These are phyloP conservation scores for Eucalyptus polybractea DNA, from an alignment of 345 rosid species.

Conservation along the genomic window DNA sequence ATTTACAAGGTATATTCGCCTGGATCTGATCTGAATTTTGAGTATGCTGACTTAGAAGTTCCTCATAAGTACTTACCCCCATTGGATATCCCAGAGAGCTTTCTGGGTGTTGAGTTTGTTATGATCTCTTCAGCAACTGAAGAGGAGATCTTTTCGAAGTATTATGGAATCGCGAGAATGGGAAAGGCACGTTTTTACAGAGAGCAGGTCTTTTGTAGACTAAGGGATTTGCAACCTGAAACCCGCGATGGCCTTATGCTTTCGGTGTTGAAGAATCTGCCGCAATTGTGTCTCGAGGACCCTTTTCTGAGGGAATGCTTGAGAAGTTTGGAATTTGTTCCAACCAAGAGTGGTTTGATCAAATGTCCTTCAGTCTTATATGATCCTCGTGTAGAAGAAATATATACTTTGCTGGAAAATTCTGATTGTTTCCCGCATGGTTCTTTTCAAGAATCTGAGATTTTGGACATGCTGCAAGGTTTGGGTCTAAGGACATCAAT, in stretches of 20 bases:
- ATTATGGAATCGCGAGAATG: conserved; percentile 69
- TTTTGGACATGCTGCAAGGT: conserved; percentile 78
- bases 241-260: conserved; percentile 67
- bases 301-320: conserved; percentile 47
- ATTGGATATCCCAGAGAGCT: conserved; percentile 40
- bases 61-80: conserved; percentile 76
- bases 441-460: conserved; percentile 46
- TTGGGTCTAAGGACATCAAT: conserved; percentile 79
- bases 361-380: conserved; percentile 58
- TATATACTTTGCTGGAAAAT: conserved; percentile 71
- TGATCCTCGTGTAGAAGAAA: conserved; percentile 89
- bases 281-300: conserved; percentile 79
- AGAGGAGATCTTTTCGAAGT: conserved; percentile 58
- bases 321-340: conserved; percentile 75
- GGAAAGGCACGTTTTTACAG: conserved; percentile 65
- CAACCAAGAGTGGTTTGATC: conserved; percentile 46
- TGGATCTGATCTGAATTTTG: conserved; percentile 25
- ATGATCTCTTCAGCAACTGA: conserved; percentile 37
- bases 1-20: conserved; percentile 53
- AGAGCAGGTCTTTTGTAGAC: conserved; percentile 46
- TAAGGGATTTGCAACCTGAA: conserved; percentile 60
- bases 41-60: conserved; percentile 64
- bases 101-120: conserved; percentile 64
- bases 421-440: conserved; percentile 68
- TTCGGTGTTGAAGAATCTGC: conserved; percentile 64